Evolutionary conservation across 164 flowering plant species (phyloP).

Genomic region (Stephania cephalantha): DNA sequence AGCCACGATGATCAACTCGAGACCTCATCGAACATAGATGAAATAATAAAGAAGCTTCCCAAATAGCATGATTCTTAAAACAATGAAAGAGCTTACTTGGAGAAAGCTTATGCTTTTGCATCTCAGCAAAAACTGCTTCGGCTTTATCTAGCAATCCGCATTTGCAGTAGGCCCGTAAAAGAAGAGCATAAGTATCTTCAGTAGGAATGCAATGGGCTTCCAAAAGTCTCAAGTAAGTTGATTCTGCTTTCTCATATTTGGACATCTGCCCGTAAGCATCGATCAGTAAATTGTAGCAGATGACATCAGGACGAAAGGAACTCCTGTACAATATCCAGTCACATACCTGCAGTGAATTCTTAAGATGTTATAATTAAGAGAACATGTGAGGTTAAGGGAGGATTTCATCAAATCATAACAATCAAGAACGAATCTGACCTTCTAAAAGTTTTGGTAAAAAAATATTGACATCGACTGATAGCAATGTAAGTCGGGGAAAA

Average conservation of each 20-base stretch:
- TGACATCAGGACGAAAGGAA: conserved; percentile 67
- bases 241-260: conserved; percentile 53
- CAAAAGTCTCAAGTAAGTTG: conserved; percentile 48
- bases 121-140: conserved; percentile 69
- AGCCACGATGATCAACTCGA: not conserved
- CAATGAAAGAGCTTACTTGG: conserved; percentile 43
- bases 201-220: conserved; percentile 68
- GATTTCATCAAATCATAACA: not conserved
- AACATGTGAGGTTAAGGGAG: not conserved
- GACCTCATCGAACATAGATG: not conserved
- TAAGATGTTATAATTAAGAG: conserved; percentile 5
- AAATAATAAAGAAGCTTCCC: not conserved
- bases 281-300: conserved; percentile 77
- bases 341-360: conserved; percentile 45
- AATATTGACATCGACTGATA: not conserved
- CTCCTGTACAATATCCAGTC: conserved; percentile 75
- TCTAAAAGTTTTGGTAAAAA: not conserved
- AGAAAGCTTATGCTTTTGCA: conserved; percentile 46
- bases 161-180: conserved; percentile 60
- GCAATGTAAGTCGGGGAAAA: not conserved
- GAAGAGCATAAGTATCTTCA: conserved; percentile 85
- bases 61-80: not conserved
- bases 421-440: not conserved
- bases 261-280: conserved; percentile 76
- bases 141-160: conserved; percentile 57